Conservation (phyloP, 257 asterid species). For the Penstemon eatonii region DNA sequence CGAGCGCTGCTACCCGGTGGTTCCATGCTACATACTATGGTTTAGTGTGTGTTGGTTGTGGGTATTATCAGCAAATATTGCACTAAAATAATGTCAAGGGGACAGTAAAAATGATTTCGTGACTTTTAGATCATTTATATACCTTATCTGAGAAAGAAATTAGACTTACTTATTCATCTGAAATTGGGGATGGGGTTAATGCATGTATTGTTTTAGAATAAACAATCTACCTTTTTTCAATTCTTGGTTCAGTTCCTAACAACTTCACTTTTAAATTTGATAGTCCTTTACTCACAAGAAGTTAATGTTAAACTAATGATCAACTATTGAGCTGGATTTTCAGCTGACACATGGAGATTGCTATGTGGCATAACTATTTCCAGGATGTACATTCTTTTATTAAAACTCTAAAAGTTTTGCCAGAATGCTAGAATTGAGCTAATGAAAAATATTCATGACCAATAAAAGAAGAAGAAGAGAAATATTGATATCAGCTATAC, state of each 20-base stretch:
- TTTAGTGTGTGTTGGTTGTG: background rate
- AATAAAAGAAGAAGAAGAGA: too few relatives aligned
- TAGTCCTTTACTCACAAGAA: background rate
- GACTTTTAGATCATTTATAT: constrained; percentile 10
- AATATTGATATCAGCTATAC: too few relatives aligned
- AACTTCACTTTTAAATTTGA: background rate
- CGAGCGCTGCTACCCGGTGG: background rate
- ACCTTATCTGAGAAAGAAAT: background rate
- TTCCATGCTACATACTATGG: background rate
- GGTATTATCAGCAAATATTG: background rate
- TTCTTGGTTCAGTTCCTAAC: background rate
- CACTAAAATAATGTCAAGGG: background rate
- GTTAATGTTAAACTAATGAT: background rate
- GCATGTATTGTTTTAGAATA: background rate
- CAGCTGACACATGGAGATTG: background rate
- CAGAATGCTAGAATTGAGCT: too few relatives aligned
- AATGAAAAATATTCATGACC: too few relatives aligned
- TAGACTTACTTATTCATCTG: background rate
- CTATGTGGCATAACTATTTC: background rate
- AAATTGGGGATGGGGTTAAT: background rate
- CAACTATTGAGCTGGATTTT: background rate
- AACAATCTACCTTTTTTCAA: background rate
- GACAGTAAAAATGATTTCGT: background rate
- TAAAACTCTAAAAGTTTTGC: too few relatives aligned
- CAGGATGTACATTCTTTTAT: too few relatives aligned